Evolutionary conservation across 1,284 basidiomycete genomes (phyloP).

Genomic region (Cerrena zonata): DNA sequence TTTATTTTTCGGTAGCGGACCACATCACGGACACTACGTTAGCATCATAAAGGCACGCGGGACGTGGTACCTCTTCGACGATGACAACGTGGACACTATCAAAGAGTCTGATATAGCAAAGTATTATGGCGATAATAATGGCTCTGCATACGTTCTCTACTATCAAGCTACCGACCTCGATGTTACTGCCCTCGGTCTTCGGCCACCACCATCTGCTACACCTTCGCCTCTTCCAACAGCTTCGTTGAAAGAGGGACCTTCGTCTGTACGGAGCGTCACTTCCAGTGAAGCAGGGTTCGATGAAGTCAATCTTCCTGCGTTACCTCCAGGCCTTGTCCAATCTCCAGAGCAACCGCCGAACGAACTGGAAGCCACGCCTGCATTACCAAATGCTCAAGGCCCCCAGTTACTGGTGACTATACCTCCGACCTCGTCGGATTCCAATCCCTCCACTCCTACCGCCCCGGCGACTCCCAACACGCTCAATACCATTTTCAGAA

Average conservation of each 20-base stretch:
- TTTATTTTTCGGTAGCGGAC: no score
- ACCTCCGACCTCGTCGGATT: background rate
- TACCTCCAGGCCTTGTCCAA: background rate
- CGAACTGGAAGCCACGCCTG: background rate
- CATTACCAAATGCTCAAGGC: background rate
- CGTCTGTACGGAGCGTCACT: background rate
- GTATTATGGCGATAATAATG: conserved; percentile 90
- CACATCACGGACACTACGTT: conserved; percentile 96
- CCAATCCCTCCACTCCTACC: background rate
- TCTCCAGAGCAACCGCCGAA: background rate
- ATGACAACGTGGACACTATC: conserved; percentile 85
- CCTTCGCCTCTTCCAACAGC: conserved; percentile 13
- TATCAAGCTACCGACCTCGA: conserved; percentile 92
- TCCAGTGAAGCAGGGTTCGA: background rate
- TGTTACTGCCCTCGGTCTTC: conserved; percentile 61
- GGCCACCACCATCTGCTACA: conserved; percentile 23
- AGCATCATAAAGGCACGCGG: conserved; percentile 85
- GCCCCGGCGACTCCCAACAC: background rate
- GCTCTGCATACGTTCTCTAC: conserved; percentile 93
- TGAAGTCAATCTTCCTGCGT: background rate
- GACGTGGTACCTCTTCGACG: conserved; percentile 91
- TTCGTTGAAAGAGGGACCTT: background rate
- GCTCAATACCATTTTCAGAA: conserved; percentile 1
- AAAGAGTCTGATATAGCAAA: conserved; percentile 85
- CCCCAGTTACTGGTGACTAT: background rate